Base-by-base conservation (phyloP, 2,329 filamentous ascomycete species). In the Trichoderma atrobrunneum region DNA sequence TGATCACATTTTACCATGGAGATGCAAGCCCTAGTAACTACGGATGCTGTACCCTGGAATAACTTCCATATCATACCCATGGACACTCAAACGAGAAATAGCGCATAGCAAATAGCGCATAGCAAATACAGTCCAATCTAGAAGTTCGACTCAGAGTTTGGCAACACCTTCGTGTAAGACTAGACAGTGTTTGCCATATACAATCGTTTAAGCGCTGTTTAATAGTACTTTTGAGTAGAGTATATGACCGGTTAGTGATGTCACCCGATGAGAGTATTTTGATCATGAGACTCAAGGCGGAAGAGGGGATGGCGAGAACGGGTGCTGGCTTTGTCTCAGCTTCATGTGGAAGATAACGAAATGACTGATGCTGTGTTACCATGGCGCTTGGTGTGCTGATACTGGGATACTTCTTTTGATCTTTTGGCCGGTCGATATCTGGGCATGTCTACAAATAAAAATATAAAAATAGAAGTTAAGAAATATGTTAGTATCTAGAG, bases 41-140 rank as follows among this genome's bases (percentile, higher is more conserved):
- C n/a, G n/a, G n/a, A n/a, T n/a, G n/a, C n/a, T n/a, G 12, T 14
- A 48, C 39, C 0, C 39, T n/a, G 39, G 18, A 48, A 10, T 48
- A 2, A 0, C 18, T n/a, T 48, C 7, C 3, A n/a, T 18, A n/a
- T n/a, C 7, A n/a, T 7, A 21, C 18, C 18, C 1, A 48, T 1
- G 18, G 43, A 48, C 2, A 5, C n/a, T 1, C 8, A 51, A 12
- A 51, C n/a, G 43, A 51, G 43, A 51, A 51, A n/a, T 51, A 21
- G 10, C 18, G 43, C 43, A 51, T 51, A 12, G 10, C 43, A 51
- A 51, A 21, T 2, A 21, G 10, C 18, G 43, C 43, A 51, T 51
- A 12, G 10, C 43, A 51, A 51, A 21, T 2, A 21, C 39, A 51
- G 10, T 51, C 8, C n/a, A 12, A 24, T 54, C 11, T 54, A 1